Base-by-base conservation (phyloP, 2,329 filamentous ascomycete genomes). In the Polytolypa hystricis region DNA sequence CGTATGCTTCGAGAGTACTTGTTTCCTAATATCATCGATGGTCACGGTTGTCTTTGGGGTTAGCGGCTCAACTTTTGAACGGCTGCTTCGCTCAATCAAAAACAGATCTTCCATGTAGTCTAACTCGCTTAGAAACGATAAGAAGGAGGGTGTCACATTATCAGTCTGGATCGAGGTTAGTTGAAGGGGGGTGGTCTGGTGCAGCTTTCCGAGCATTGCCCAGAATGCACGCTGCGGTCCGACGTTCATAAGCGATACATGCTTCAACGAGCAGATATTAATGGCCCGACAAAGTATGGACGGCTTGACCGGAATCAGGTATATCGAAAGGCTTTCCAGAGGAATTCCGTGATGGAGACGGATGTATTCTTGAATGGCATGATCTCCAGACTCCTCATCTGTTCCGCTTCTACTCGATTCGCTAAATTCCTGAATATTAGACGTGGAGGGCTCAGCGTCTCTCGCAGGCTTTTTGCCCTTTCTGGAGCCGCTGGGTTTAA, bases 101-200 rank as follows among this genome's bases (percentile, higher is more conserved):
- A 74, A 73, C 2, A 81, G 55, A 42, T 79, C 71, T n/a, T 69
- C 62, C 1, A 81, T 50, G 38, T 64, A 62, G 4, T 69, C 54
- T 10, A 76, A 62, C 39, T 70, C 70, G 1, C 63, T 63, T 35
- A 81, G 50, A 39, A 80, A 77, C 3, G 26, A 20, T 3, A 52
- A 40, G 12, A 53, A 43, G 0, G 61, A 53, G 1, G 55, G 46
- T 0, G 73, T 71, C 14, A 79, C 75, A 43, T 79, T 71, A 48
- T 81, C 77, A 0, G 75, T 79, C 45, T 73, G 74, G 37, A 81
- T 71, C 42, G 69, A 73, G 33, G 66, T 62, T 28, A 81, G 53
- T 0, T 68, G 62, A 27, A 80, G 56, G 0, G 70, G 66, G 6
- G 61, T 55, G 1, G 60, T 47, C 34, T 64, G 64, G 50, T 78